Conservation (phyloP, 2,329 filamentous ascomycete genomes). For the Penicillium decumbens region DNA sequence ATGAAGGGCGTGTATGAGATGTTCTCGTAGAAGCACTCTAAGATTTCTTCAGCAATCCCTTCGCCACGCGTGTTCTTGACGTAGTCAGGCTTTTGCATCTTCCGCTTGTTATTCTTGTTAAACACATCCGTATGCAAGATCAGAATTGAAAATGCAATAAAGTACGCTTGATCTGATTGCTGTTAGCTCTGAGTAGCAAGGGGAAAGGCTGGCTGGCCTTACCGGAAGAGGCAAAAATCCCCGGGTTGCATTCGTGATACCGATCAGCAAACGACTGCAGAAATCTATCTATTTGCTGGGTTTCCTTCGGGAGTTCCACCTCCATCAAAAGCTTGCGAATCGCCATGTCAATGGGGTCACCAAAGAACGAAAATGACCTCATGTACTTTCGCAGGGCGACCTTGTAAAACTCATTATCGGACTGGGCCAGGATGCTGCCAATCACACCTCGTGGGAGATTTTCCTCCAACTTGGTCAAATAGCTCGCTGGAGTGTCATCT, state of each 20-base stretch:
- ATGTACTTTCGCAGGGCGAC: conserved; percentile 90
- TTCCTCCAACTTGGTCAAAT: conserved; percentile 77
- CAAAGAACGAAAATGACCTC: conserved; percentile 90
- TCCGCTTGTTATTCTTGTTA: conserved; percentile 99
- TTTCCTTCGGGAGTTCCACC: conserved; percentile 91
- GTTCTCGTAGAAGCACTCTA: conserved; percentile 97
- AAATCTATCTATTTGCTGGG: conserved; percentile 94
- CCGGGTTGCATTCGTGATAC: conserved; percentile 97
- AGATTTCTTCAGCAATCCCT: conserved; percentile 85
- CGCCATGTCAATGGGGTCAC: conserved; percentile 96
- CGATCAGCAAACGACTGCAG: conserved; percentile 91
- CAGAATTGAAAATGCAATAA: conserved; percentile 92
- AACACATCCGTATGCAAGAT: conserved; percentile 98
- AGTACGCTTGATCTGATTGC: conserved; percentile 78
- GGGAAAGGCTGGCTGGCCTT: conserved; percentile 14
- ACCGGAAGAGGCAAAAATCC: conserved; percentile 77
- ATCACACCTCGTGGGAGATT: conserved; percentile 75
- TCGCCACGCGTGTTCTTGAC: conserved; percentile 90
- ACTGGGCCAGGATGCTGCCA: conserved; percentile 78
- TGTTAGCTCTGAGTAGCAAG: background rate
- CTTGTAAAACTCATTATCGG: conserved; percentile 75
- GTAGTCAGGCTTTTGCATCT: conserved; percentile 96
- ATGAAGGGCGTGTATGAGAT: conserved; percentile 98
- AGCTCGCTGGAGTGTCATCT: conserved; percentile 84
- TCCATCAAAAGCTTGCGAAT: conserved; percentile 95